These are phyloP conservation scores for Oenanthe javanica DNA, from an alignment of 140 eudicot species.

Conservation along the genomic window DNA sequence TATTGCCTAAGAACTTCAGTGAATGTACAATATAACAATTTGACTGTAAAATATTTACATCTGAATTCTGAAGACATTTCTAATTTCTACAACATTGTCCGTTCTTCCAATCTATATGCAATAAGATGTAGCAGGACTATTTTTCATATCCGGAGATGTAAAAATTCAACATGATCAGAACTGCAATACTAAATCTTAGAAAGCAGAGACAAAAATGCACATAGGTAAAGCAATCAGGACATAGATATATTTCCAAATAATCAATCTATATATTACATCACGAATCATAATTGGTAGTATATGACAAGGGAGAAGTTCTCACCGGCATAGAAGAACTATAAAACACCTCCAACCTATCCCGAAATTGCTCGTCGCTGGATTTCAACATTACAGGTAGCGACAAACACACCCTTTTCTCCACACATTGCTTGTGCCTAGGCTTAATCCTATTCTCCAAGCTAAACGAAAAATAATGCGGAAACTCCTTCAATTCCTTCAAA, in stretches of 20 bases:
- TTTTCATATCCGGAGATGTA: neutral
- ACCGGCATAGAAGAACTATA: constrained; percentile 62
- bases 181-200: neutral
- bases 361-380: constrained; percentile 40
- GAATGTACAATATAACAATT: neutral
- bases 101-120: neutral
- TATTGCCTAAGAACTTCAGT: neutral
- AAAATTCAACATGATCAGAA: neutral
- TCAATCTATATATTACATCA: constrained; percentile 10
- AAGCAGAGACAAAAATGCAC: neutral
- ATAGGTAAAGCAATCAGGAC: neutral
- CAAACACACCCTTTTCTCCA: constrained; percentile 62
- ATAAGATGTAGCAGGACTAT: neutral
- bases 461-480: constrained; percentile 83
- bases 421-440: constrained; percentile 61
- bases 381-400: constrained; percentile 66
- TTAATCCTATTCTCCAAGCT: constrained; percentile 82
- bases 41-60: neutral
- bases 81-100: neutral
- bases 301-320: constrained; percentile 73
- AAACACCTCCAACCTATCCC: constrained; percentile 58
- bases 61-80: neutral
- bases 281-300: constrained; percentile 30
- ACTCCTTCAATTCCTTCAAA: constrained; percentile 58
- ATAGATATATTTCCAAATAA: neutral